Conservation (phyloP, 768 basidiomycete species). For the Melanogaster broomeanus region DNA sequence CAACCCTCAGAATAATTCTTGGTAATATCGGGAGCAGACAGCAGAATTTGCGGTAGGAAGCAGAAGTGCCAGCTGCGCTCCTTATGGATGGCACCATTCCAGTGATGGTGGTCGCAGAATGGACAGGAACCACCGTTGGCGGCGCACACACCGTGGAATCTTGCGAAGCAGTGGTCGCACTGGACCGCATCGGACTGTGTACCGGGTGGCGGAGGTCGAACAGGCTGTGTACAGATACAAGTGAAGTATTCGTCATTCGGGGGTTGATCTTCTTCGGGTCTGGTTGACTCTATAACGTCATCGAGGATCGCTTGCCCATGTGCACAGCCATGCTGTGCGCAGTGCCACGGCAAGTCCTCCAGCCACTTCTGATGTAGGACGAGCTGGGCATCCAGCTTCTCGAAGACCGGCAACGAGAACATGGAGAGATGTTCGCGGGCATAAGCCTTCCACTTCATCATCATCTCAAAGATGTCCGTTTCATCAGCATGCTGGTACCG, state of each 20-base stretch:
- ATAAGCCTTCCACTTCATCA: conserved; percentile 73
- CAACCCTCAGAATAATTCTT: conserved; percentile 79
- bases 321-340: conserved; percentile 60
- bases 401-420: conserved; percentile 73
- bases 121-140: conserved; percentile 90
- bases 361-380: conserved; percentile 70
- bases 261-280: conserved; percentile 76
- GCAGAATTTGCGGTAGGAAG: conserved; percentile 69
- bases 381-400: conserved; percentile 70
- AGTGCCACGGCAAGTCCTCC: conserved; percentile 78
- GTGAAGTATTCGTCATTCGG: conserved; percentile 82
- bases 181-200: conserved; percentile 81
- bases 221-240: conserved; percentile 77
- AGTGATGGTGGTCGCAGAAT: conserved; percentile 90
- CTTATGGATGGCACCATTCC: conserved; percentile 85
- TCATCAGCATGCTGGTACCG: conserved; percentile 56
- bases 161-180: conserved; percentile 85
- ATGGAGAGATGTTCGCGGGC: conserved; percentile 70
- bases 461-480: conserved; percentile 69
- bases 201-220: conserved; percentile 78
- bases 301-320: conserved; percentile 68
- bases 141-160: conserved; percentile 85
- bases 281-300: conserved; percentile 75
- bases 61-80: conserved; percentile 84
- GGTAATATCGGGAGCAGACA: conserved; percentile 75